Conservation (phyloP, 352 stramenopile genomes). For the Phytophthora aleatoria region DNA sequence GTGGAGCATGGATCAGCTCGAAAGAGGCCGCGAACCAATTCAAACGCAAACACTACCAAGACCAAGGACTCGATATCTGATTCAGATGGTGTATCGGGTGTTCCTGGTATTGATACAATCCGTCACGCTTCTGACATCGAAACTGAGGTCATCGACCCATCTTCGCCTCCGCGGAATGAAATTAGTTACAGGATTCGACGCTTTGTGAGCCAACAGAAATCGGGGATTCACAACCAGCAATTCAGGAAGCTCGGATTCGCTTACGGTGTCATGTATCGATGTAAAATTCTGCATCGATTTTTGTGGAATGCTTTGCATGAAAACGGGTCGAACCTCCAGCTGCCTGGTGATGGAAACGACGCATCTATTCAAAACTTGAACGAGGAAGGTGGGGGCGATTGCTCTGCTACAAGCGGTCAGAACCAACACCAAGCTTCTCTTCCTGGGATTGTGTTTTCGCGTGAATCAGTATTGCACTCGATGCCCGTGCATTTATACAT, state of each 20-base stretch:
- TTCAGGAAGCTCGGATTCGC: constrained; percentile 80
- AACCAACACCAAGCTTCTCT: background rate
- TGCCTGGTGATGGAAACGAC: constrained; percentile 51
- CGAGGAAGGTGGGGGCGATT: constrained; percentile 20
- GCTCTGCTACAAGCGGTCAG: background rate
- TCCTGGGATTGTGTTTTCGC: constrained; percentile 72
- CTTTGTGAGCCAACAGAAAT: constrained; percentile 68
- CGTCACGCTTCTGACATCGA: constrained; percentile 22
- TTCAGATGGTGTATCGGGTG: constrained; percentile 5
- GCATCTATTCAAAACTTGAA: constrained; percentile 45
- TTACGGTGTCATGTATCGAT: constrained; percentile 85
- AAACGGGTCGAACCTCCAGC: constrained; percentile 35
- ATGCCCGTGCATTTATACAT: constrained; percentile 87
- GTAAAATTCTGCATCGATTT: constrained; percentile 79
- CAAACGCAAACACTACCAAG: background rate
- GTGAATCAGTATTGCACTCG: constrained; percentile 71
- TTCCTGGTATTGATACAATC: constrained; percentile 8
- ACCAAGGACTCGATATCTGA: constrained; percentile 4
- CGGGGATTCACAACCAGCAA: constrained; percentile 60
- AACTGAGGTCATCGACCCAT: constrained; percentile 9
- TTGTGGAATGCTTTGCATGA: constrained; percentile 71
- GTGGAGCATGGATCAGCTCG: constrained; percentile 14
- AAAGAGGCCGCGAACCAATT: constrained; percentile 29
- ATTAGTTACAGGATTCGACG: constrained; percentile 76
- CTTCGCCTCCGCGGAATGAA: constrained; percentile 28